phyloP scores from a whole-genome alignment of 78 protist genomes.

The Guillardia theta region DNA sequence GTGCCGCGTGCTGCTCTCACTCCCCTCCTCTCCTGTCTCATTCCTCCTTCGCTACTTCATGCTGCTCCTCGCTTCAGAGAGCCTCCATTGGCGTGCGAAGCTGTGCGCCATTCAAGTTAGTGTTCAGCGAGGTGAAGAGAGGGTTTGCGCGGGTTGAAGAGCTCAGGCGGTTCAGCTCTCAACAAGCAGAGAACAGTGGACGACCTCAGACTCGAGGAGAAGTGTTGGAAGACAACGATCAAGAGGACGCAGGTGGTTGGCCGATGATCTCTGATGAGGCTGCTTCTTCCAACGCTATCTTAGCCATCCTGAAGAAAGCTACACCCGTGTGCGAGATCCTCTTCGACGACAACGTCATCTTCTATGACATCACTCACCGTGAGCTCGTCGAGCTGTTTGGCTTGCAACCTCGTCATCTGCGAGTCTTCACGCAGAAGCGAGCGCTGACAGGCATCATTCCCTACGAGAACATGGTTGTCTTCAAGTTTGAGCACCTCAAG shows the following conservation, averaged over 20 bases:
- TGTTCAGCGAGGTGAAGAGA: not conserved
- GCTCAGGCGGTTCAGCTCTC: not conserved
- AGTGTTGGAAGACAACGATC: no score
- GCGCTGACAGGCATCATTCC: not conserved
- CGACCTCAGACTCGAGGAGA: not conserved
- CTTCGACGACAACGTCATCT: not conserved
- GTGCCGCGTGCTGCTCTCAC: no score
- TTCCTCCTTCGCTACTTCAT: no score
- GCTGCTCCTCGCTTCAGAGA: no score
- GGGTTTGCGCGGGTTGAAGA: not conserved
- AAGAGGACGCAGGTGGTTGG: no score
- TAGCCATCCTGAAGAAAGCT: not conserved
- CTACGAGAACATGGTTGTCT: not conserved
- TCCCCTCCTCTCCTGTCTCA: no score
- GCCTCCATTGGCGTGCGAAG: no score
- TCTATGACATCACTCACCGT: not conserved
- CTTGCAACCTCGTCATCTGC: not conserved
- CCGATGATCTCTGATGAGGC: no score
- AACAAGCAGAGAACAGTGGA: not conserved
- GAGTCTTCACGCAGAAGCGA: not conserved
- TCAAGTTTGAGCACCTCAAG: conserved; percentile 17
- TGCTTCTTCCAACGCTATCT: not conserved
- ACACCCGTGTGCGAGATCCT: not conserved
- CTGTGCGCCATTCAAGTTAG: not conserved
- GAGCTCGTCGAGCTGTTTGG: not conserved